Percentiles rank a stretch among this genome's conserved stretches.
Evolutionary conservation across 805 yeast species (phyloP).

Genomic region (Cyberlindnera saturnus): DNA sequence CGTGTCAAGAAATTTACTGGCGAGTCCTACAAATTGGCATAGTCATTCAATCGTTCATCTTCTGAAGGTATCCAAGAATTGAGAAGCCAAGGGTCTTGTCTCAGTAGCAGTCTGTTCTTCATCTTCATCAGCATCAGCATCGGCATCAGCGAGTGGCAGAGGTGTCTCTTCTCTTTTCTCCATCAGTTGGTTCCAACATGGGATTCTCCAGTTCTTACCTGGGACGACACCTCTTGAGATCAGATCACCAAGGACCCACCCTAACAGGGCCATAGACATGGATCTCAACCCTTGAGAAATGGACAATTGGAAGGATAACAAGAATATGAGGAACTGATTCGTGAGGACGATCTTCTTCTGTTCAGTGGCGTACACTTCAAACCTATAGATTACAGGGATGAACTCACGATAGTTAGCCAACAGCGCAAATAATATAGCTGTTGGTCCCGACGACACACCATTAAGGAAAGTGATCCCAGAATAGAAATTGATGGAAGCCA

Average conservation of each 20-base stretch:
- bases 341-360: conserved; percentile 16
- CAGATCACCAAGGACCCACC: conserved; percentile 33
- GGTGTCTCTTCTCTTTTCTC: conserved; percentile 6
- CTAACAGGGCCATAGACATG: conserved; percentile 23
- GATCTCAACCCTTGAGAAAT: conserved; percentile 26
- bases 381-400: conserved; percentile 35
- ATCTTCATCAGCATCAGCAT: conserved; percentile 15
- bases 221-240: conserved; percentile 31
- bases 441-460: conserved; percentile 26
- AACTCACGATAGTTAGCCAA: conserved; percentile 30
- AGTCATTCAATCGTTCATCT: conserved; percentile 16
- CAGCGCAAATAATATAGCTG: conserved; percentile 28
- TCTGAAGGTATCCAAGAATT: conserved; percentile 42
- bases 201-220: conserved; percentile 34
- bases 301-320: conserved; percentile 28
- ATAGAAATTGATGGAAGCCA: conserved; percentile 16
- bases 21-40: too few relatives aligned
- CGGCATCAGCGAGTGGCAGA: neutral
- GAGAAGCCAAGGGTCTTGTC: conserved; percentile 40
- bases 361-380: conserved; percentile 21
- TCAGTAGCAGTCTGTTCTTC: conserved; percentile 21
- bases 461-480: conserved; percentile 13
- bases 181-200: conserved; percentile 17
- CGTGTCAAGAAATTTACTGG: too few relatives aligned
- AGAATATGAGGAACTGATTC: conserved; percentile 31